Evolutionary conservation across 140 eudicot species (phyloP).

Genomic region (Anethum foeniculum): DNA sequence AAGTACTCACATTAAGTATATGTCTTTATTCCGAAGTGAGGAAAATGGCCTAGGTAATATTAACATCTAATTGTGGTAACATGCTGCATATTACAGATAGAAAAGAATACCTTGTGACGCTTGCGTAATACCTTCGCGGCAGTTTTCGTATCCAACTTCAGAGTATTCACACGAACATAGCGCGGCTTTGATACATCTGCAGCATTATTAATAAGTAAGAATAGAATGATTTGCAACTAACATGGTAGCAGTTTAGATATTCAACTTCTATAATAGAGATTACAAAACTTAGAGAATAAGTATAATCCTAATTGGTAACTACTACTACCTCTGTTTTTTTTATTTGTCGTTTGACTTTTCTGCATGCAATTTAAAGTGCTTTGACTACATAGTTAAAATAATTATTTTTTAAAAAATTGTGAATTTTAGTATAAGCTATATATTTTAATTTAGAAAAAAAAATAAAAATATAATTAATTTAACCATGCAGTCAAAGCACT

Average conservation of each 20-base stretch:
- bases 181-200: constrained; percentile 81
- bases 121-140: constrained; percentile 54
- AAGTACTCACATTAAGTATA: background rate
- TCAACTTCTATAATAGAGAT: background rate
- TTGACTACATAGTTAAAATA: too few relatives aligned
- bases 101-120: constrained; percentile 43
- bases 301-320: background rate
- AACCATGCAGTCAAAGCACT: too few relatives aligned
- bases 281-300: background rate
- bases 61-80: background rate
- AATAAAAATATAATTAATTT: too few relatives aligned
- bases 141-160: constrained; percentile 56
- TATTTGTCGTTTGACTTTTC: too few relatives aligned
- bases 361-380: too few relatives aligned
- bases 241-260: background rate
- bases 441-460: too few relatives aligned
- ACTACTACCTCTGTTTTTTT: too few relatives aligned
- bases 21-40: background rate
- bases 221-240: constrained; percentile 8
- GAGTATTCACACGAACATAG: constrained; percentile 91
- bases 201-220: constrained; percentile 6
- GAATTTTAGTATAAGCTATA: too few relatives aligned
- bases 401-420: too few relatives aligned
- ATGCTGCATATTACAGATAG: background rate
- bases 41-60: background rate